phyloP scores from a whole-genome alignment of 306 rosid species.

The Amphicarpaea edgeworthii region DNA sequence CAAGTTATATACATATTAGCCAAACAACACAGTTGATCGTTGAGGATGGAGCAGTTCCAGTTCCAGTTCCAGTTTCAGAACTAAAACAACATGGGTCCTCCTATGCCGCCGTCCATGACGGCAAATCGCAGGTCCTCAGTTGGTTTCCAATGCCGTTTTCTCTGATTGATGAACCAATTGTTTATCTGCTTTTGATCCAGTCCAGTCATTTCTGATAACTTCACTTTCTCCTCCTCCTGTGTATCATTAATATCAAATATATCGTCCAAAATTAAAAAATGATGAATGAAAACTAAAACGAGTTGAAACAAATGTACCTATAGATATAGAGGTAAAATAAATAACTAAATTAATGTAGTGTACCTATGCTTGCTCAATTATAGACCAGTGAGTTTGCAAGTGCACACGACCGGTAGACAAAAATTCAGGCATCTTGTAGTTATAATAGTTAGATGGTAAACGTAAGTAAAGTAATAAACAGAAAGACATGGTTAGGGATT shows the following conservation, averaged over 20 bases:
- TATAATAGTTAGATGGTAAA: background rate
- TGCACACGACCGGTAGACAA: background rate
- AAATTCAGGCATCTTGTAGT: background rate
- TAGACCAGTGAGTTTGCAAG: background rate
- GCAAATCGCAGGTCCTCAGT: conserved; percentile 64
- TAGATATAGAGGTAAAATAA: no score
- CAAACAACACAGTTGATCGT: background rate
- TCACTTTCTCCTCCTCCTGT: conserved; percentile 74
- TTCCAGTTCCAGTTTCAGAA: background rate
- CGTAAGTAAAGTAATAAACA: background rate
- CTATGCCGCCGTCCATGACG: conserved; percentile 45
- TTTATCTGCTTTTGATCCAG: conserved; percentile 80
- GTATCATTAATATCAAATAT: no score
- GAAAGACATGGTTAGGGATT: background rate
- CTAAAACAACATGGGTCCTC: conserved; percentile 36
- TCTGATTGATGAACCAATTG: conserved; percentile 86
- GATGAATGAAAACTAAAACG: no score
- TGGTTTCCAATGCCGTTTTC: conserved; percentile 90
- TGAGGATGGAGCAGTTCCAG: no score
- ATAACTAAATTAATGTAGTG: no score
- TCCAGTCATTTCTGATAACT: conserved; percentile 63
- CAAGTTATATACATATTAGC: background rate
- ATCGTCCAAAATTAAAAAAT: no score
- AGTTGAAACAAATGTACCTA: no score
- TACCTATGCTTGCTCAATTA: background rate